Evolutionary conservation across 2,329 filamentous ascomycete genomes (phyloP).

Genomic region (Paecilomyces dactylethromorphus): DNA sequence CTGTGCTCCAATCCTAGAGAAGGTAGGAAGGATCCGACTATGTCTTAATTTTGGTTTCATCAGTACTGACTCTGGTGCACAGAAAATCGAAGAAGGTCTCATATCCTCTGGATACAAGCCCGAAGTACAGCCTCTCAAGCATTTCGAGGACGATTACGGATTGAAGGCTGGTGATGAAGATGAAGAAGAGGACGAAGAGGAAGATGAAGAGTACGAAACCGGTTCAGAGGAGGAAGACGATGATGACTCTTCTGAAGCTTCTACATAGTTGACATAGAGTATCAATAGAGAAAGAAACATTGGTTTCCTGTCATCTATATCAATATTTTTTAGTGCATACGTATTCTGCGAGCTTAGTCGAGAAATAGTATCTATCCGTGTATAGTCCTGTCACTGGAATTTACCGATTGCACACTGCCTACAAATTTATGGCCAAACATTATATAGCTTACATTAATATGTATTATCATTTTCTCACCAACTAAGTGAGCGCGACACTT

Average conservation of each 20-base stretch:
- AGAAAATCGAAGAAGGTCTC: slow-evolving; percentile 73
- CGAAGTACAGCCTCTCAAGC: slow-evolving; percentile 63
- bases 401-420: too few relatives aligned
- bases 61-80: slow-evolving; percentile 14
- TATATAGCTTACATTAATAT: too few relatives aligned
- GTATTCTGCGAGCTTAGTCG: neutral
- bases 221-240: slow-evolving; percentile 47
- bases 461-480: too few relatives aligned
- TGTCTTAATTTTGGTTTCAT: slow-evolving; percentile 3
- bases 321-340: neutral
- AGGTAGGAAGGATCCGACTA: slow-evolving; percentile 52
- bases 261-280: neutral
- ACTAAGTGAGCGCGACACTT: too few relatives aligned
- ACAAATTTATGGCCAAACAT: too few relatives aligned
- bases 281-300: neutral
- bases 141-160: slow-evolving; percentile 88
- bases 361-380: too few relatives aligned
- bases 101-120: slow-evolving; percentile 70
- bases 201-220: slow-evolving; percentile 36
- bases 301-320: neutral
- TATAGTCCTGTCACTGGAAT: too few relatives aligned
- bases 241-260: slow-evolving; percentile 28
- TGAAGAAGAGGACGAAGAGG: slow-evolving; percentile 51
- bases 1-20: slow-evolving; percentile 75
- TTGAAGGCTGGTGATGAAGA: slow-evolving; percentile 58